Evolutionary conservation across 495 filamentous ascomycete species (phyloP), one percentile per base, ranked within the genome.

Genomic region (Massariosphaeria phaeospora): DNA sequence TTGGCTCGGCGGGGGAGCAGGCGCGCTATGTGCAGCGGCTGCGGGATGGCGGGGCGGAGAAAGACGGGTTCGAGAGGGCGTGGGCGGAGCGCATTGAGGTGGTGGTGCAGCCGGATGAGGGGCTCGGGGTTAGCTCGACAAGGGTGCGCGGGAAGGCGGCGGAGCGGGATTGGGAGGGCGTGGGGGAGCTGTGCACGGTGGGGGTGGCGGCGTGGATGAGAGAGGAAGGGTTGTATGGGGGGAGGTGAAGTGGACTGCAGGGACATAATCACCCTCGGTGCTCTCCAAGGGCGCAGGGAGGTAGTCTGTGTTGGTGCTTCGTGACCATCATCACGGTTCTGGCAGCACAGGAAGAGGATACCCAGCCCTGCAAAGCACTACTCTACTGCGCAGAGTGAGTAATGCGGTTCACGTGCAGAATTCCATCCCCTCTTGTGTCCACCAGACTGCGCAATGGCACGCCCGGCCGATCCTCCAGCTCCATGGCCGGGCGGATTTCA

Each of bases 41-140:
- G 31, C 54, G 42, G 26, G 61, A 63, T 13, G 67, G 70, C 1
- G 61, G 69, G 65, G 36, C 81, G 64, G 79, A 82, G 39, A 63
- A 63, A 1, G 75, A 81, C 6, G 86, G 86, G 0, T 85, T 73
- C 0, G 72, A 66, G 44, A 71, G 55, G 41, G 81, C 80, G 64
- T 97, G 91, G 91, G 83, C 74, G 13, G 64, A 71, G 18, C 76
- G 78, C 52, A 83, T 96, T 45, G 77, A 84, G 63, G 69, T 96
- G 62, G 69, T 96, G 62, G 82, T 89, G 6, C 76, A 84, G 43
- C 82, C 79, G 1, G 42, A 25, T 13, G 51, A 52, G 36, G 79
- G 78, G 52, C 70, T 71, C 5, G 67, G 77, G 2, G 76, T 95
- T 11, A 95, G 89, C 65, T 93, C 88, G 43, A 96, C 91, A 3